Conservation (phyloP, 1,139 yeast species). For the Taiozyma sp. region DNA sequence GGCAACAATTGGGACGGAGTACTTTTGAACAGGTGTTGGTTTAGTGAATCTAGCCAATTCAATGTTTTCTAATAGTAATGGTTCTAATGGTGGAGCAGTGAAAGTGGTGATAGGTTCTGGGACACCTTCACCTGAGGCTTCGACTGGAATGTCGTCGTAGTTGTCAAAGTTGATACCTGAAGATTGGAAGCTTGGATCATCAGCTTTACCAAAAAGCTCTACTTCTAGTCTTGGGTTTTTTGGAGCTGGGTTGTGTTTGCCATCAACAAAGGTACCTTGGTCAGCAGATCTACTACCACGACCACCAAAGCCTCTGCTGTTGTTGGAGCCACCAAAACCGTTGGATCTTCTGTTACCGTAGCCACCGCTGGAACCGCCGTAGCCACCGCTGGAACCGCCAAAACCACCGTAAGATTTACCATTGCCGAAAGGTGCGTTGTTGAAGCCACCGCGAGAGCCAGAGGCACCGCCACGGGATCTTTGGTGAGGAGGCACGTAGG, state of each 20-base stretch:
- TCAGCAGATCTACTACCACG: slow-evolving; percentile 30
- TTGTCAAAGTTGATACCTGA: slow-evolving; percentile 98
- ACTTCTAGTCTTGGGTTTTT: slow-evolving; percentile 67
- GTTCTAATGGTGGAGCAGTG: slow-evolving; percentile 90
- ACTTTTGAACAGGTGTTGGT: slow-evolving; percentile 99
- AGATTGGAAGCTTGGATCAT: slow-evolving; percentile 79
- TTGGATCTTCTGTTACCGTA: slow-evolving; percentile 31
- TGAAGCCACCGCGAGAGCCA: slow-evolving; percentile 16
- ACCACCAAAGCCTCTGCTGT: slow-evolving; percentile 17
- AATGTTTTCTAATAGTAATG: slow-evolving; percentile 82
- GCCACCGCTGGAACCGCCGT: slow-evolving; percentile 21
- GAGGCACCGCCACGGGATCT: slow-evolving; percentile 30
- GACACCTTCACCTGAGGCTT: slow-evolving; percentile 92
- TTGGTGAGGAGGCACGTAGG: slow-evolving; percentile 72
- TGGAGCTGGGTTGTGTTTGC: slow-evolving; percentile 83
- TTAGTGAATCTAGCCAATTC: slow-evolving; percentile 82
- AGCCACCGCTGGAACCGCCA: slow-evolving; percentile 23
- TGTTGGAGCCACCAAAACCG: slow-evolving; percentile 36
- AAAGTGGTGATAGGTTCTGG: slow-evolving; percentile 91
- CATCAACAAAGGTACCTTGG: slow-evolving; percentile 77
- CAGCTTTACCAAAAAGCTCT: slow-evolving; percentile 84
- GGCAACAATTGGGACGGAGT: slow-evolving; percentile 96
- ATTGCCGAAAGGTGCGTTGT: slow-evolving; percentile 23
- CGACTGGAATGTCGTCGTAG: slow-evolving; percentile 98
- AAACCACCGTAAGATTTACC: slow-evolving; percentile 23